Evolutionary conservation across 1,139 yeast genomes (phyloP).

Genomic region (Lodderomyces theae): DNA sequence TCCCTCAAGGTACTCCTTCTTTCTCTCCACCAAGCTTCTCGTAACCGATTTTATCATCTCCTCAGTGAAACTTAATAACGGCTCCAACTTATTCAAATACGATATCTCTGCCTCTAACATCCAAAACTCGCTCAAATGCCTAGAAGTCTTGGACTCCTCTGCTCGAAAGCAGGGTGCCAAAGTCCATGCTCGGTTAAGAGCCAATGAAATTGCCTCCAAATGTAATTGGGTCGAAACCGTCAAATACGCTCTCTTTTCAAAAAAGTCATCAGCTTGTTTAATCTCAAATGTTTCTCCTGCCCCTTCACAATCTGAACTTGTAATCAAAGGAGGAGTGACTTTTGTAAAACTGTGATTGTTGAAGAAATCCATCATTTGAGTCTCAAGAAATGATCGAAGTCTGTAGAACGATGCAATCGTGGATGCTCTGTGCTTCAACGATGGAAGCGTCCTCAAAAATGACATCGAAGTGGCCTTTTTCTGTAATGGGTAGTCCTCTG

Average conservation of each 20-base stretch:
- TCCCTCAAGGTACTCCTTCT: slow-evolving; percentile 38
- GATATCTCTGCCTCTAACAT: slow-evolving; percentile 93
- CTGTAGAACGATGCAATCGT: slow-evolving; percentile 66
- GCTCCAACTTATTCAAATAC: slow-evolving; percentile 55
- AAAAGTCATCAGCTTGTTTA: slow-evolving; percentile 43
- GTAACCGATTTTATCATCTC: slow-evolving; percentile 61
- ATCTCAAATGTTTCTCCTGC: slow-evolving; percentile 86
- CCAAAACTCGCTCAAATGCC: slow-evolving; percentile 96
- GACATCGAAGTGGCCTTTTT: slow-evolving; percentile 70
- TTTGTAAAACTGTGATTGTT: slow-evolving; percentile 54
- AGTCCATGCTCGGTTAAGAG: slow-evolving; percentile 83
- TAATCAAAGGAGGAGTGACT: slow-evolving; percentile 81
- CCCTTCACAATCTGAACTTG: slow-evolving; percentile 95
- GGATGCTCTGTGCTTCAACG: slow-evolving; percentile 74
- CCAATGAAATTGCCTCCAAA: slow-evolving; percentile 74
- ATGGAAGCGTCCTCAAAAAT: slow-evolving; percentile 64
- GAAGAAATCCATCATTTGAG: slow-evolving; percentile 55
- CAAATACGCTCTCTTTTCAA: slow-evolving; percentile 65
- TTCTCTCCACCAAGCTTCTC: slow-evolving; percentile 22
- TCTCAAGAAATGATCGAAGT: slow-evolving; percentile 67
- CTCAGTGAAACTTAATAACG: slow-evolving; percentile 68
- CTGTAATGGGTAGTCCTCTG: slow-evolving; percentile 73
- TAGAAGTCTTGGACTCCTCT: slow-evolving; percentile 83
- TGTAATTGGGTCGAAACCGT: slow-evolving; percentile 94
- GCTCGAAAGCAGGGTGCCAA: slow-evolving; percentile 92